These are phyloP conservation scores for Sarcodon sp. DNA, from an alignment of 768 basidiomycete species.

Conservation along the genomic window DNA sequence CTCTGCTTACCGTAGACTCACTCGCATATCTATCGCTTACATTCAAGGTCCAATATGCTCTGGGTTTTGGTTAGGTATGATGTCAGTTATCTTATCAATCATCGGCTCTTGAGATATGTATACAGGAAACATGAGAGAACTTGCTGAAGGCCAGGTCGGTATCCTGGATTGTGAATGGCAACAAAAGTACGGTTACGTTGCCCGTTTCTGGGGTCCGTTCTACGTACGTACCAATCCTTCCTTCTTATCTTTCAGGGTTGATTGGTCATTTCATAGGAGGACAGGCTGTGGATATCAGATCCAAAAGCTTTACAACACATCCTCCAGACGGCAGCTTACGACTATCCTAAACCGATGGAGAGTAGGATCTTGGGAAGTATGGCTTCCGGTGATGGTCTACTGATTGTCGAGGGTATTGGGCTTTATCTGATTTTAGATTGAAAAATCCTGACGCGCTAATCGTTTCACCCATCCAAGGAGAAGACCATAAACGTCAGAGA, in stretches of 20 bases:
- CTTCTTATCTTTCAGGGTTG: too few species aligned
- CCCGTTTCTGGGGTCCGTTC: not conserved
- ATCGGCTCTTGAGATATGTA: too few species aligned
- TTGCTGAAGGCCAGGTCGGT: not conserved
- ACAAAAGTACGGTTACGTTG: not conserved
- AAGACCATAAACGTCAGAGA: constrained; percentile 16
- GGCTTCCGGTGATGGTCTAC: constrained; percentile 36
- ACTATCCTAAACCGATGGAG: constrained; percentile 40
- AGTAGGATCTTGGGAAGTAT: constrained; percentile 35
- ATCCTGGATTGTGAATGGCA: not conserved
- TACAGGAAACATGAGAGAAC: not conserved
- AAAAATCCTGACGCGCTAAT: not conserved
- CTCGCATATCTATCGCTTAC: too few species aligned
- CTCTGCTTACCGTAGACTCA: too few species aligned
- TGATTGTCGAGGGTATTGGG: constrained; percentile 36
- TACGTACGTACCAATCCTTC: not conserved
- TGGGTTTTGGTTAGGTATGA: too few species aligned
- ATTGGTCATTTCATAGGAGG: constrained; percentile 22
- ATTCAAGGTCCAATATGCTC: too few species aligned
- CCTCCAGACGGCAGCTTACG: constrained; percentile 27
- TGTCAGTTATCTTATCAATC: too few species aligned
- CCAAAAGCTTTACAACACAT: constrained; percentile 49
- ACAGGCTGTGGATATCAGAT: constrained; percentile 39
- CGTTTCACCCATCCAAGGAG: constrained; percentile 4
- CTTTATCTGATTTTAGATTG: not conserved